Percentiles rank a stretch among this genome's conserved stretches.
phyloP scores from a whole-genome alignment of 192 early-diverging fungal species.

The Gamsiella multidivaricata region DNA sequence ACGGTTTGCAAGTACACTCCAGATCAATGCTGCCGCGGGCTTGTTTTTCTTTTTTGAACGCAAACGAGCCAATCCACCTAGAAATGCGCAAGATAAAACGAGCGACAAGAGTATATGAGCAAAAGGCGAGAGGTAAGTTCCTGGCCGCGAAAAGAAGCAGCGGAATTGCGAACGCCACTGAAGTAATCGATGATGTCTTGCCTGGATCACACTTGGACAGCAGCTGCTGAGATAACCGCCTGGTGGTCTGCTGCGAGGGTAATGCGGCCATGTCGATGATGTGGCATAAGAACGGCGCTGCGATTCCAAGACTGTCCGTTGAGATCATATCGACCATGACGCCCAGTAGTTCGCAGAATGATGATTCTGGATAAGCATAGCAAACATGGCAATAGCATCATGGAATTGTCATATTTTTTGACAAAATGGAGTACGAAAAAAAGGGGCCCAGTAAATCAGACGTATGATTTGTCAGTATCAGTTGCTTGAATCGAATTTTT shows the following conservation, averaged over 20 bases:
- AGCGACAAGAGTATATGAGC: too few species aligned
- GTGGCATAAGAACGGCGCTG: constrained; percentile 62
- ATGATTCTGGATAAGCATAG: constrained; percentile 44
- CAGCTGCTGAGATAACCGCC: constrained; percentile 54
- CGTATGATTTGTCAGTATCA: constrained; percentile 12
- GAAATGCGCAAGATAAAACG: constrained; percentile 2
- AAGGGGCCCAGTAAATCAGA: not conserved
- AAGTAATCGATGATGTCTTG: constrained; percentile 1
- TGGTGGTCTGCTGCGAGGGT: constrained; percentile 63
- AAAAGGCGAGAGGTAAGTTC: not conserved
- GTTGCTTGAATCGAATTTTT: not conserved
- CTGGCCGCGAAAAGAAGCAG: too few species aligned
- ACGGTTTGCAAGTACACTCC: constrained; percentile 64
- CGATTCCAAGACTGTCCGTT: constrained; percentile 54
- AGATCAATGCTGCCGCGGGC: constrained; percentile 62
- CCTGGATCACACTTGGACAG: constrained; percentile 57
- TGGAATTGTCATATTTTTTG: too few species aligned
- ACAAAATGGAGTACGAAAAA: not conserved
- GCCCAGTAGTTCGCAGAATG: constrained; percentile 55
- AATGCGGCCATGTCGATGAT: constrained; percentile 68
- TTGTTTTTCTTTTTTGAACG: constrained; percentile 52
- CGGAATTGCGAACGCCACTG: not conserved
- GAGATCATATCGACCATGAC: constrained; percentile 59
- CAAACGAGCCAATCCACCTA: constrained; percentile 25
- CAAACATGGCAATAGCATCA: not conserved